Evolutionary conservation across 139 green algal genomes (phyloP), one percentile per base, ranked within the genome.

Genomic region (Chlamydomonas urium): DNA sequence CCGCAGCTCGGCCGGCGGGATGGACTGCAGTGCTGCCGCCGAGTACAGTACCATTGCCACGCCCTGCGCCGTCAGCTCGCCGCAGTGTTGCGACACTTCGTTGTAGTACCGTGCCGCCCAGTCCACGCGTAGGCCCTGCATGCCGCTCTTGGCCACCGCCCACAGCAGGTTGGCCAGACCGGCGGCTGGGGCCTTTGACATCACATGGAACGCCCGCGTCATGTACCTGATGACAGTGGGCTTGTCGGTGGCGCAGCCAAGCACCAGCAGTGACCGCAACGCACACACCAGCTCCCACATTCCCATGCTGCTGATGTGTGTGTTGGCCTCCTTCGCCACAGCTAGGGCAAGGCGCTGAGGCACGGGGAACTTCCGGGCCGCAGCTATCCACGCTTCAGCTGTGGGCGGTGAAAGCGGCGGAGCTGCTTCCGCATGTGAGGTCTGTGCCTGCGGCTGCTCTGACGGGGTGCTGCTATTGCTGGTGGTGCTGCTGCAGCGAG

Each of bases 151-250:
- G n/a, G 68, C 48, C 53, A 74, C 68, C 4, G 50, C 68, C 35
- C 68, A 61, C 6, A 74, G 32, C 35, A 74, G 68, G 48, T 74
- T 50, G 1, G 53, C 33, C 1, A 74, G 68, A 26, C 66, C 47
- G 28, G 35, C 24, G 19, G 35, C 33, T 4, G 60, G 60, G 10
- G 10, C 17, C n/a, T n/a, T n/a, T n/a, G n/a, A n/a, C 32, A 67
- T 42, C 26, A 42, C 26, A 21, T 67, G 60, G 60, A 67, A 67
- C n/a, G 68, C 68, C 2, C 34, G 50, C 68, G 10, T 36, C 68
- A 74, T 74, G 33, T 58, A 61, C 31, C 47, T n/a, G 50, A 74
- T 66, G 34, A 35, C 31, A 32, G 34, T 45, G 34, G 33, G 34
- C 68, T 66, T 74, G 2, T 66, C 56, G 1, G 53, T 8, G 17